Evolutionary conservation across 352 stramenopile genomes (phyloP).

Genomic region (Pythium apleroticum): DNA sequence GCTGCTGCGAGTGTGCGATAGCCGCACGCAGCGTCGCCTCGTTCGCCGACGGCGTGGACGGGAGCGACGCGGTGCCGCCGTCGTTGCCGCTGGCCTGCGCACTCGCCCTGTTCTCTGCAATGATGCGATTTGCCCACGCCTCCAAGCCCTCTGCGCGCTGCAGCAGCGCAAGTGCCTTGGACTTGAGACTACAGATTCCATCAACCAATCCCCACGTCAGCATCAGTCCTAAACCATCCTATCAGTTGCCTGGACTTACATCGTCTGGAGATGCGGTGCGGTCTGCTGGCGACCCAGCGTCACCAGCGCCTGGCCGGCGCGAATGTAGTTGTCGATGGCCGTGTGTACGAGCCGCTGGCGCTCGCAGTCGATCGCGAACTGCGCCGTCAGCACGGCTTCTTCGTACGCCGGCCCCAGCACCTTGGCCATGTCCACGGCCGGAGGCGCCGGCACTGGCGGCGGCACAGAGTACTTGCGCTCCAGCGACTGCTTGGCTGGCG

Average conservation of each 20-base stretch:
- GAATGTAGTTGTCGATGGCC: conserved; percentile 73
- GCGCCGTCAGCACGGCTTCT: conserved; percentile 56
- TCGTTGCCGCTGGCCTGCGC: not conserved
- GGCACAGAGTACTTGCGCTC: not conserved
- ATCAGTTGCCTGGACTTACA: conserved; percentile 29
- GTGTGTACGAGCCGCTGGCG: conserved; percentile 57
- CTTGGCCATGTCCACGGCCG: conserved; percentile 34
- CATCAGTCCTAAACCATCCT: not conserved
- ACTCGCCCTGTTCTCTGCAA: conserved; percentile 25
- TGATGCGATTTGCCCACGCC: conserved; percentile 55
- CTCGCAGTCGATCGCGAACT: conserved; percentile 72
- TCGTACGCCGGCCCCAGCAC: conserved; percentile 63
- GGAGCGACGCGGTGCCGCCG: not conserved
- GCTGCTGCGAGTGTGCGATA: conserved; percentile 49
- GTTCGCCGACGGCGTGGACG: conserved; percentile 5
- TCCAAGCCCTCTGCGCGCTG: conserved; percentile 70
- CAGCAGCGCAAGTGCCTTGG: conserved; percentile 75
- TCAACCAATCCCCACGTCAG: not conserved
- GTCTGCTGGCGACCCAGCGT: conserved; percentile 61
- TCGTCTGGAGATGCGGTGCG: conserved; percentile 64
- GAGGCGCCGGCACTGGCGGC: conserved; percentile 7
- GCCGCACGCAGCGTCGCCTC: conserved; percentile 40
- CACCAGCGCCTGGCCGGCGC: conserved; percentile 65
- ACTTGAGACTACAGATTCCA: conserved; percentile 42
- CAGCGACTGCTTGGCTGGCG: not conserved